A percentile compares a stretch with the other conserved stretches of the same genome.
Evolutionary conservation across 805 yeast species (phyloP).

Genomic region (Komagataella pseudopastoris): DNA sequence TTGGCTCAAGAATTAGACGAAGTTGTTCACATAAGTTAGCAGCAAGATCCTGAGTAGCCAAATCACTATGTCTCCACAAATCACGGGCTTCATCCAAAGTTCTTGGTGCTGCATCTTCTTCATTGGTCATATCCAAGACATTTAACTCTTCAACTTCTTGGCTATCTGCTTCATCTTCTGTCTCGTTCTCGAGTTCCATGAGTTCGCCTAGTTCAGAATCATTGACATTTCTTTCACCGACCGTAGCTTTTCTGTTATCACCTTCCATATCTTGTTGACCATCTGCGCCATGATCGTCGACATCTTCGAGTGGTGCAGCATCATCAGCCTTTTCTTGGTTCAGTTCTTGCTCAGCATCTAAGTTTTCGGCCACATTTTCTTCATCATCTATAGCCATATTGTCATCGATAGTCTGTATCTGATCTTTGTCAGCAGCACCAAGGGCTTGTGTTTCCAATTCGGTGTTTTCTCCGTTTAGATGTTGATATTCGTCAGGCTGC

Average conservation of each 20-base stretch:
- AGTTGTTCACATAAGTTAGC: constrained; percentile 85
- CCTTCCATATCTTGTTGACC: constrained; percentile 16
- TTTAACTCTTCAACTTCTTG: constrained; percentile 10
- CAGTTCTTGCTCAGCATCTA: constrained; percentile 16
- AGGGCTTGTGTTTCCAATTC: constrained; percentile 80
- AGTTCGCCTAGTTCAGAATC: constrained; percentile 15
- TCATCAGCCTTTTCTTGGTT: constrained; percentile 19
- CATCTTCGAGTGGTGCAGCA: constrained; percentile 13
- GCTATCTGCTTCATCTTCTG: constrained; percentile 15
- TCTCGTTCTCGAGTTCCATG: constrained; percentile 16
- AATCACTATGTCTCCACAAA: constrained; percentile 74
- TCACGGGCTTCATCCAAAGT: constrained; percentile 54
- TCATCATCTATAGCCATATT: constrained; percentile 76
- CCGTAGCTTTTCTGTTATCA: constrained; percentile 5
- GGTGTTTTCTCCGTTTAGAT: constrained; percentile 67
- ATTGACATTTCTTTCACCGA: constrained; percentile 29
- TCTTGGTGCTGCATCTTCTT: constrained; percentile 27
- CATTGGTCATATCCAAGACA: constrained; percentile 9
- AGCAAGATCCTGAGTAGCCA: constrained; percentile 78
- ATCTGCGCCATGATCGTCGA: constrained; percentile 15
- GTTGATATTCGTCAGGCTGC: constrained; percentile 78
- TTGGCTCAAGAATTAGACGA: constrained; percentile 87
- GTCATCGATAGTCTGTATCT: constrained; percentile 62
- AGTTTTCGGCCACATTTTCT: constrained; percentile 13
- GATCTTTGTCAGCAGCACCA: constrained; percentile 79